Conservation (phyloP, 1,284 basidiomycete species). For the Leccinum angustisporum region DNA sequence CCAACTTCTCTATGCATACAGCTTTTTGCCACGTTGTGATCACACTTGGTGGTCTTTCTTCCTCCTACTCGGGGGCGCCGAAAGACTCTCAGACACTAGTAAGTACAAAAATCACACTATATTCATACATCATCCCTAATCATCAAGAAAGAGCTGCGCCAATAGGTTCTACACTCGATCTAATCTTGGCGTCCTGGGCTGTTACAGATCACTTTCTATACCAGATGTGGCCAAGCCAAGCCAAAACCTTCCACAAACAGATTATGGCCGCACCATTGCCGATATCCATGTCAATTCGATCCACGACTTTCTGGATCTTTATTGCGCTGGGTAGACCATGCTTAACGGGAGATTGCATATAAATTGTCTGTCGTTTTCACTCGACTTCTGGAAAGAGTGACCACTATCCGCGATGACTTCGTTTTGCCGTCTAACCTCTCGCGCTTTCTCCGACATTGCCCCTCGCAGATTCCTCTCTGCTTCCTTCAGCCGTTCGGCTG, state of each 20-base stretch:
- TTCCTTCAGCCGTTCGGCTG: slow-evolving; percentile 9
- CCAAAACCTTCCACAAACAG: background rate
- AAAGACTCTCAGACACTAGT: background rate
- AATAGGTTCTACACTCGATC: background rate
- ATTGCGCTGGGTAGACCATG: background rate
- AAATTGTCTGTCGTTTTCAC: slow-evolving; percentile 14
- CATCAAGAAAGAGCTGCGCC: background rate
- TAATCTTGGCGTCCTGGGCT: slow-evolving; percentile 15
- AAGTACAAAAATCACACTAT: background rate
- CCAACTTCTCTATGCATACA: background rate
- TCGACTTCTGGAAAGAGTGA: background rate
- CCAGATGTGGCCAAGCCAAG: background rate
- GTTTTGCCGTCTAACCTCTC: slow-evolving; percentile 7
- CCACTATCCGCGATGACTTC: slow-evolving; percentile 17
- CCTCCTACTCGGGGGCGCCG: background rate
- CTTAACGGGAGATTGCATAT: slow-evolving; percentile 13
- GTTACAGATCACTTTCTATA: background rate
- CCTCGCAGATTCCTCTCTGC: slow-evolving; percentile 11
- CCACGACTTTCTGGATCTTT: slow-evolving; percentile 2
- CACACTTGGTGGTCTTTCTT: background rate
- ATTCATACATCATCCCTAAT: background rate
- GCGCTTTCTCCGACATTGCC: slow-evolving; percentile 7
- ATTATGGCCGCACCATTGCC: slow-evolving; percentile 26
- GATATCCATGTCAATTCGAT: slow-evolving; percentile 7
- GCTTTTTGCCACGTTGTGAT: background rate